These are phyloP conservation scores for Umbelopsis sp. DNA, from an alignment of 192 early-diverging fungal genomes.

Conservation along the genomic window DNA sequence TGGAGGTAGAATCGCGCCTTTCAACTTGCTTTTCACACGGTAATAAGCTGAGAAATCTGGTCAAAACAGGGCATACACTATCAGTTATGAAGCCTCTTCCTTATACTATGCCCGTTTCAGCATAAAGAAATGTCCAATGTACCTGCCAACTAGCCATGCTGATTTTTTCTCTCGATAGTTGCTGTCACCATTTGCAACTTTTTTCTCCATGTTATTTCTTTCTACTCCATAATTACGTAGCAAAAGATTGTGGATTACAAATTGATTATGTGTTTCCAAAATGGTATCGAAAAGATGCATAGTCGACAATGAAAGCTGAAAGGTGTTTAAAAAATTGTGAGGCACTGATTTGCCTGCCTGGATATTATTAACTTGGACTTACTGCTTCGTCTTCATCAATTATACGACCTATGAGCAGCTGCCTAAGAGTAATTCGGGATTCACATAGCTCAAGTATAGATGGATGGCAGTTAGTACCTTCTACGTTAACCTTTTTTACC, in stretches of 20 bases:
- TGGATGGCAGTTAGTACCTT: not conserved
- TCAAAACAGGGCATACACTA: not conserved
- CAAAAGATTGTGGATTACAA: slow-evolving; percentile 58
- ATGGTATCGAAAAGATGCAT: slow-evolving; percentile 63
- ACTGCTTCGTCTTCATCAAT: slow-evolving; percentile 36
- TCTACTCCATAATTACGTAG: slow-evolving; percentile 54
- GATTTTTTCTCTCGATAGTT: slow-evolving; percentile 24
- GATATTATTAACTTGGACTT: not conserved
- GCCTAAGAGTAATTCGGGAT: slow-evolving; percentile 41
- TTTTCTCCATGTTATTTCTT: slow-evolving; percentile 22
- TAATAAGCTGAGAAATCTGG: slow-evolving; percentile 37
- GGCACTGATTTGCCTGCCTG: not conserved
- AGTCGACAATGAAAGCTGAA: slow-evolving; percentile 49
- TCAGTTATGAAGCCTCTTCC: not conserved
- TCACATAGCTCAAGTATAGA: not conserved
- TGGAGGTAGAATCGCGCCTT: slow-evolving; percentile 28
- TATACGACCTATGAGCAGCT: slow-evolving; percentile 43
- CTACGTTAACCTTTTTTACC: too few species aligned
- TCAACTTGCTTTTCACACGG: slow-evolving; percentile 44
- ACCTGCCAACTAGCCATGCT: slow-evolving; percentile 43
- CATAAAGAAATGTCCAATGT: not conserved
- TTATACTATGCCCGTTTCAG: too few species aligned
- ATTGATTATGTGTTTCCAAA: slow-evolving; percentile 60
- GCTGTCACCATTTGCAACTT: not conserved
- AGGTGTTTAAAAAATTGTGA: not conserved